These are phyloP conservation scores for Remersonia thermophila DNA, from an alignment of 2,329 filamentous ascomycete species.

Conservation along the genomic window DNA sequence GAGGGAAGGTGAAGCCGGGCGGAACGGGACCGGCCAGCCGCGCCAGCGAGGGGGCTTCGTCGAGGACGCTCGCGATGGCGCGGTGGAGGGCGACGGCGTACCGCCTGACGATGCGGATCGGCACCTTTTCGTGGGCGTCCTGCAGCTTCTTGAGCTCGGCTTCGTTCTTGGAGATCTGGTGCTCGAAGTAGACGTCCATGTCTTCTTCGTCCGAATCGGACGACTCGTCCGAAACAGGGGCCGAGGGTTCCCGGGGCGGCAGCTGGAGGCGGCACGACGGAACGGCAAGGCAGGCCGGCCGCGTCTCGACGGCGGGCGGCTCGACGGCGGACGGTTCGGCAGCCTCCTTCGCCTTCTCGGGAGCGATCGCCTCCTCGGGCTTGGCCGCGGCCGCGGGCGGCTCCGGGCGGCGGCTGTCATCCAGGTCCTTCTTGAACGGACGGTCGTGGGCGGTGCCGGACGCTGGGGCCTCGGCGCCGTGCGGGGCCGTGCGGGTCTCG, in stretches of 20 bases:
- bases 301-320: constrained; percentile 9
- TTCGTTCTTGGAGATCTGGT: constrained; percentile 40
- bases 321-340: constrained; percentile 7
- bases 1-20: constrained; percentile 19
- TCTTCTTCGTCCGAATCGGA: constrained; percentile 45
- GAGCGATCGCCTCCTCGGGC: background rate
- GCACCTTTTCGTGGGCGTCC: constrained; percentile 24
- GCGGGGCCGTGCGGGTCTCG: constrained; percentile 14
- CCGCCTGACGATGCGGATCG: constrained; percentile 31
- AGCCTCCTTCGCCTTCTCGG: constrained; percentile 13
- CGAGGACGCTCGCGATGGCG: constrained; percentile 35
- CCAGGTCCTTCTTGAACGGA: background rate
- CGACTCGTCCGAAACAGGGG: constrained; percentile 25
- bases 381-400: background rate
- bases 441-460: no score
- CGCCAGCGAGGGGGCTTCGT: constrained; percentile 30
- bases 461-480: constrained; percentile 9
- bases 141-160: constrained; percentile 36
- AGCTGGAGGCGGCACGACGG: constrained; percentile 10
- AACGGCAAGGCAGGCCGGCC: constrained; percentile 9
- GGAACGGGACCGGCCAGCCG: constrained; percentile 33
- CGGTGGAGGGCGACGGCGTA: constrained; percentile 38
- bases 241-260: constrained; percentile 7
- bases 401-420: constrained; percentile 5
- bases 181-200: constrained; percentile 43